Evolutionary conservation across 441 rosid species (phyloP), one percentile per base, ranked within the genome.

Genomic region (Viola pubescens): DNA sequence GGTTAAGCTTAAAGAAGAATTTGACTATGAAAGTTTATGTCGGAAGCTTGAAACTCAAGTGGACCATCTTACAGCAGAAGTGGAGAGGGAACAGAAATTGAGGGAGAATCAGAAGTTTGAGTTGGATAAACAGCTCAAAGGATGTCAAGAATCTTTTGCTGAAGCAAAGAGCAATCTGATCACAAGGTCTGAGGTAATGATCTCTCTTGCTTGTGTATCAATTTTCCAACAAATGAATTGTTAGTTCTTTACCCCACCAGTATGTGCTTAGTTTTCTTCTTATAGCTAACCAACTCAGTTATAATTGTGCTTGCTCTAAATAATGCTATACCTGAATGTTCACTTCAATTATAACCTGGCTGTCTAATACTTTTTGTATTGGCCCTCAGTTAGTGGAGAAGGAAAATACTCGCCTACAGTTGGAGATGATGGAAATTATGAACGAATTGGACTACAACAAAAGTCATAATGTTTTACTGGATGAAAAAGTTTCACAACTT

Each of bases 1-100:
- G 89, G 76, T 85, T 60, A 91, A 88, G 80, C 88, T 89, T 70
- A 91, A 82, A 79, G 96, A 89, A 78, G 98, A 91, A 78, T 83
- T 83, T 69, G 98, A 91, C 64, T 91, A 88, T 63, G 95, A 87
- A 81, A 81, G 95, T 75, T 81, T 85, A 59, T 82, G 90, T 70
- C 82, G 90, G 78, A 79, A 81, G 82, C 91, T 87, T 58, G 86
- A 80, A 77, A 70, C 67, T 69, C 92, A 83, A 74, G 79, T 87
- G 57, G 95, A 89, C 75, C 77, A 79, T 62, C 97, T 87, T 68
- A 83, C 87, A 43, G 82, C 83, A 73, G 92, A 89, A 81, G 63
- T 85, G 59, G 98, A 91, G 59, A 85, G 88, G 85, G 88, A 79
- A 61, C 78, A 77, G 56, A 87, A 81, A 63, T 72, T 81, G 73